phyloP scores from a whole-genome alignment of 2,329 filamentous ascomycete genomes.

The Tricladium varicosporioides region DNA sequence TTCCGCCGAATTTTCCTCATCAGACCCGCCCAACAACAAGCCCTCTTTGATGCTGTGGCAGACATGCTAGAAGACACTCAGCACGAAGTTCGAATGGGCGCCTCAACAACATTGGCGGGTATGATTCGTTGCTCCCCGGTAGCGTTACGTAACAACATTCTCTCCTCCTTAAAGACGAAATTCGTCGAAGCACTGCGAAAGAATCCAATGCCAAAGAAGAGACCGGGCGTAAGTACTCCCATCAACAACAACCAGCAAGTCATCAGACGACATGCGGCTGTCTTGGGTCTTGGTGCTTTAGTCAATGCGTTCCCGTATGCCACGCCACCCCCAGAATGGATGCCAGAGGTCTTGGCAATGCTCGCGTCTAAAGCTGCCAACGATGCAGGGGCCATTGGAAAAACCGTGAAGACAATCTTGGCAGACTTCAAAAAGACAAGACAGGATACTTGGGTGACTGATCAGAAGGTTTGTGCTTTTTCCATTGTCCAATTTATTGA shows the following conservation, averaged over 20 bases:
- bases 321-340: constrained; percentile 87
- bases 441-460: constrained; percentile 97
- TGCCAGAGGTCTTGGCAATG: constrained; percentile 86
- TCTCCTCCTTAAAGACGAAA: constrained; percentile 70
- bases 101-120: constrained; percentile 87
- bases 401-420: constrained; percentile 89
- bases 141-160: constrained; percentile 73
- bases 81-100: constrained; percentile 89
- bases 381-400: constrained; percentile 89
- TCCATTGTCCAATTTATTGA: background rate
- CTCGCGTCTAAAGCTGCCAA: constrained; percentile 82
- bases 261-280: constrained; percentile 81
- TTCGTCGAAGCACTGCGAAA: constrained; percentile 76
- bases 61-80: constrained; percentile 91
- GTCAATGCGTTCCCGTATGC: constrained; percentile 96
- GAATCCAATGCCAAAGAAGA: constrained; percentile 83
- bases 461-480: constrained; percentile 79
- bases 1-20: constrained; percentile 94
- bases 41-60: constrained; percentile 88
- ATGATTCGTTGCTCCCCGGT: constrained; percentile 97
- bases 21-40: constrained; percentile 68
- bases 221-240: constrained; percentile 65
- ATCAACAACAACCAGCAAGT: constrained; percentile 74
- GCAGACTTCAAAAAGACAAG: constrained; percentile 99
- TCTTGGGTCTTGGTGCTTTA: constrained; percentile 84